Base-by-base conservation (phyloP, 805 yeast genomes). In the Ogataea ganodermae region DNA sequence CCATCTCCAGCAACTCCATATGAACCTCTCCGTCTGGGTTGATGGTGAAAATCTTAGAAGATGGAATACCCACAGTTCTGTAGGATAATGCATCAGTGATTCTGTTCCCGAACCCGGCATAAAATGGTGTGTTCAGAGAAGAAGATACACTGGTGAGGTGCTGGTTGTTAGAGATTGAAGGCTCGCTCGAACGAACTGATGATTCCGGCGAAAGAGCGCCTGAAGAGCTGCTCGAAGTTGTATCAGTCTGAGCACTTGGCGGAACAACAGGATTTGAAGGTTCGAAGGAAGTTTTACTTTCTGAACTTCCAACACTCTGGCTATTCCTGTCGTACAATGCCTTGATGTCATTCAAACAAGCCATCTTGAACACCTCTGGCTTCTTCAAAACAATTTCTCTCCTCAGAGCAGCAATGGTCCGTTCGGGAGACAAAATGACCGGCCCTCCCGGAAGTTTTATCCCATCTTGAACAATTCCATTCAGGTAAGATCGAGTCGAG, bases 361-460 rank as follows among this genome's bases (percentile, higher is more conserved):
- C 96, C 91, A 94, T 94, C 61, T 94, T 94, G 74, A 94, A 94
- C n/a, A 94, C 94, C 67, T 94, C 98, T 0, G 99, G 99, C 62
- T 92, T 92, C 56, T 91, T 89, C 61, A 92, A 70, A 38, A 94
- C 92, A 22, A 94, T 95, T 63, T 94, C 99, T 53, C 99, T 76
- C 58, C 80, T 79, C 45, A 94, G 70, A 0, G 99, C 99, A 3
- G 98, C 98, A 72, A 94, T 89, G 0, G 98, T 92, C 57, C 99
- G 70, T 68, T 94, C 99, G 0, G 99, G 99, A 28, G 96, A 87
- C 43, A 94, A 70, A 35, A 94, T 89, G 10, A 94, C 99, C 0
- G 99, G 99, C 0, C 99, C 99, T 5, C 67, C 64, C 0, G 99
- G 99, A 31, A 94, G 68, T 45, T 74, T 76, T 48, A 76, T 71